Evolutionary conservation across 208 protist genomes (phyloP), one percentile per base, ranked within the genome.

Genomic region (Wallacemonas sp.): DNA sequence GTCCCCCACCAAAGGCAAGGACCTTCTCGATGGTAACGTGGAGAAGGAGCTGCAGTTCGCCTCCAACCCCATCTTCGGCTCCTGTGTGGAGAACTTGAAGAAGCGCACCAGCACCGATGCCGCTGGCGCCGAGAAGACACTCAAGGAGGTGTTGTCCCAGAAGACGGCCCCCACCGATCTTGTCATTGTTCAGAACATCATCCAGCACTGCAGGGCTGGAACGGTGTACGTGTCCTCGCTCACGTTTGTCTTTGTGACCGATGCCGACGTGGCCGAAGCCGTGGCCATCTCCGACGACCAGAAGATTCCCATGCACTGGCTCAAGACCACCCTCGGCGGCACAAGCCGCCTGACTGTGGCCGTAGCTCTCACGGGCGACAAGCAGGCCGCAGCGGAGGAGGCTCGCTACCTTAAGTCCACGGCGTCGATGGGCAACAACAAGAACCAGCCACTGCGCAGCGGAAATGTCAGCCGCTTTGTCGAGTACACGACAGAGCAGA

Each of bases 391-490:
- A 1, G 68, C 66, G 17, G 67, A 27, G 41, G 80, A 91, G 68
- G 45, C 51, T 9, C 58, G 71, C 2, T 67, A 69, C 19, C 38
- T 88, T 46, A 66, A 66, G 19, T 66, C 74, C 3, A 27, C 55
- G 8, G 66, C 65, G 14, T 58, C 69, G 27, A 41, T 91, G 28
- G 58, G 65, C 47, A 58, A 64, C 21, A 79, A 75, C 49, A 63
- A 66, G 54, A 88, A 82, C 65, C 39, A 59, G 38, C 36, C 74
- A 2, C 75, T 79, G 4, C 80, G 84, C 55, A 90, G 84, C 65
- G 84, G 84, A 33, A 87, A 85, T 51, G 68, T 84, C 45, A 11
- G 42, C 11, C 80, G 84, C 49, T 90, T 90, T 67, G 68, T 90
- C 38, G 72, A 80, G 54, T 86, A 79, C 75, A 80, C 77, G 2